Conservation (phyloP, 352 stramenopile genomes). For the Blastocystis sp. region DNA sequence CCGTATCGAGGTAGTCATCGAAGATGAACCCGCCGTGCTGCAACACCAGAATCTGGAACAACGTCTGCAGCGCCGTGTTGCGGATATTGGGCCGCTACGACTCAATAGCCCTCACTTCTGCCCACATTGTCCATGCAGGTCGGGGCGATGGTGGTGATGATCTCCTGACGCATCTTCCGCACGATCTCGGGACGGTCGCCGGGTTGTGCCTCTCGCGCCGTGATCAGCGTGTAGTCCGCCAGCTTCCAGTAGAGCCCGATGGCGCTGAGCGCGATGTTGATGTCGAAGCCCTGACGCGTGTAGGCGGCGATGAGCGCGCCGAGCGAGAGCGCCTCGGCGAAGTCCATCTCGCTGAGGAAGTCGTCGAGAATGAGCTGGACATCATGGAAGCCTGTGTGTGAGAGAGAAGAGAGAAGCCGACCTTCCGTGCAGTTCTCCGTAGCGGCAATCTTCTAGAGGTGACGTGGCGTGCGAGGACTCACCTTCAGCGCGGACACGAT, state of each 20-base stretch:
- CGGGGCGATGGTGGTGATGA: constrained; percentile 8
- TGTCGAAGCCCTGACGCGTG: constrained; percentile 4
- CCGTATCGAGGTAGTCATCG: constrained; percentile 6
- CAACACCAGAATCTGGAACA: constrained; percentile 55
- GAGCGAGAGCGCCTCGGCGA: constrained; percentile 1
- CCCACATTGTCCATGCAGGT: constrained; percentile 27
- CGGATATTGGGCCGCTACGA: constrained; percentile 13
- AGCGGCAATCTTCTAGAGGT: constrained; percentile 10
- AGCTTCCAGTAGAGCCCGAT: constrained; percentile 47
- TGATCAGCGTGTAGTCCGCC: constrained; percentile 39
- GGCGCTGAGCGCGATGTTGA: constrained; percentile 31
- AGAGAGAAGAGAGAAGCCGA: background rate
- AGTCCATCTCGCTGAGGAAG: constrained; percentile 33
- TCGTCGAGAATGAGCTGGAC: constrained; percentile 43
- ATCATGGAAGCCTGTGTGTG: background rate
- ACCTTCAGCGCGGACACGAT: constrained; percentile 27
- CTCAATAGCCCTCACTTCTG: background rate
- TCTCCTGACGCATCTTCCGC: constrained; percentile 33
- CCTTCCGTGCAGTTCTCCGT: constrained; percentile 10
- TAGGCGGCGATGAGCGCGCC: constrained; percentile 3
- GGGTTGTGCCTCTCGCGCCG: constrained; percentile 15
- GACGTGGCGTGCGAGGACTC: background rate
- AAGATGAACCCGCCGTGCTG: constrained; percentile 36
- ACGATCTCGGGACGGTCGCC: constrained; percentile 14
- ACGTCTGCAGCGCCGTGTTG: constrained; percentile 30